Evolutionary conservation across 192 early-diverging fungal species (phyloP).

Genomic region (Cladochytrium replicatum): DNA sequence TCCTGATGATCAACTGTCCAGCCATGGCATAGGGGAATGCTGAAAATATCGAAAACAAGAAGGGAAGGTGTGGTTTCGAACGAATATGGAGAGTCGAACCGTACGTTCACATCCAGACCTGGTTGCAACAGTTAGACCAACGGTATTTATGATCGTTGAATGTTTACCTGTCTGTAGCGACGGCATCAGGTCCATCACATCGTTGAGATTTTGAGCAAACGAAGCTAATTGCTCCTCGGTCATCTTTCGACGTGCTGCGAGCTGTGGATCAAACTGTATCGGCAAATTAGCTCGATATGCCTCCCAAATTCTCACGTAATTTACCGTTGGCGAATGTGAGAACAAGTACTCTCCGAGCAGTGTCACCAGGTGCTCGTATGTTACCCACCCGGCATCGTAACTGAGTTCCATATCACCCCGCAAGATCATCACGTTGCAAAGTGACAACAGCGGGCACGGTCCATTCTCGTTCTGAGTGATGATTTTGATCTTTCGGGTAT

Average conservation of each 20-base stretch:
- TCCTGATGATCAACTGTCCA: constrained; percentile 74
- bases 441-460: constrained; percentile 79
- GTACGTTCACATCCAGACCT: constrained; percentile 76
- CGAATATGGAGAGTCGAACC: constrained; percentile 60
- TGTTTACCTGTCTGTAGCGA: constrained; percentile 38
- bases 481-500: too few species aligned
- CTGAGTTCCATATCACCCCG: constrained; percentile 52
- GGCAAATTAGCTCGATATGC: background rate
- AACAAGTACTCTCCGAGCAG: constrained; percentile 61
- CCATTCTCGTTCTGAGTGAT: constrained; percentile 90
- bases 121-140: constrained; percentile 2
- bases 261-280: constrained; percentile 1
- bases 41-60: constrained; percentile 67
- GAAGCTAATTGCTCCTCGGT: constrained; percentile 3
- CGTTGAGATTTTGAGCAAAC: constrained; percentile 41
- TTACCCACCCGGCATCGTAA: constrained; percentile 40
- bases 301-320: background rate
- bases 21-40: constrained; percentile 77
- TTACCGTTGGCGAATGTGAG: background rate
- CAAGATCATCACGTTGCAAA: constrained; percentile 75
- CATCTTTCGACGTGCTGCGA: background rate
- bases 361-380: constrained; percentile 57
- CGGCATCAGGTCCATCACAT: constrained; percentile 49
- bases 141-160: background rate
- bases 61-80: constrained; percentile 64